A percentile compares a stretch with the other conserved stretches of the same genome.
These are phyloP conservation scores for Geotrichum reessii DNA, from an alignment of 1,139 yeast species.

Conservation along the genomic window DNA sequence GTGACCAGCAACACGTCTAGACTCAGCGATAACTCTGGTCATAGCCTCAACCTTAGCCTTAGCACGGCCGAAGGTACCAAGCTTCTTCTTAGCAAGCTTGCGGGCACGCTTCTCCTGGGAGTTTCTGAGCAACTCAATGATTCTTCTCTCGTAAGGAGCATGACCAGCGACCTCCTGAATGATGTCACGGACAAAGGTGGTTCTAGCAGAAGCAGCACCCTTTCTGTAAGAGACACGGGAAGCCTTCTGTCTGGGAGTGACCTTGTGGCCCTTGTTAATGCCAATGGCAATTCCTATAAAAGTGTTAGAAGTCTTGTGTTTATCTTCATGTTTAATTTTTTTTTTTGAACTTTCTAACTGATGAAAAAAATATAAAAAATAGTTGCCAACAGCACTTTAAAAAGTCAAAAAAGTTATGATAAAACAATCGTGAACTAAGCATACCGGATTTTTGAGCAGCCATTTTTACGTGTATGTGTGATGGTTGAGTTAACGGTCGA, in stretches of 20 bases:
- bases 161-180: slow-evolving; percentile 97
- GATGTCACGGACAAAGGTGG: slow-evolving; percentile 88
- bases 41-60: slow-evolving; percentile 99
- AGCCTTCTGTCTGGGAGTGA: slow-evolving; percentile 85
- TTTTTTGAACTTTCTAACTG: neutral
- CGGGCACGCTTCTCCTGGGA: slow-evolving; percentile 99
- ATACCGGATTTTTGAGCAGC: slow-evolving; percentile 43
- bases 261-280: slow-evolving; percentile 98
- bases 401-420: neutral
- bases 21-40: slow-evolving; percentile 93
- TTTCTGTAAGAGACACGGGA: slow-evolving; percentile 95
- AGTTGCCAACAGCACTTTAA: neutral
- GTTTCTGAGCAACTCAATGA: slow-evolving; percentile 98
- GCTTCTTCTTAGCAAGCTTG: slow-evolving; percentile 99
- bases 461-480: slow-evolving; percentile 32
- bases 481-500: slow-evolving; percentile 22
- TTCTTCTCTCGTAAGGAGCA: slow-evolving; percentile 99
- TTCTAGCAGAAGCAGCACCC: slow-evolving; percentile 95
- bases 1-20: slow-evolving; percentile 59
- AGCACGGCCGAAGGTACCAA: slow-evolving; percentile 99
- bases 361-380: neutral
- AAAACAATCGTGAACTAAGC: slow-evolving; percentile 22
- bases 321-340: neutral
- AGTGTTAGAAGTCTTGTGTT: neutral
- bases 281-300: slow-evolving; percentile 90